phyloP scores from a whole-genome alignment of 768 basidiomycete genomes.

The Rubroboletus satanas region DNA sequence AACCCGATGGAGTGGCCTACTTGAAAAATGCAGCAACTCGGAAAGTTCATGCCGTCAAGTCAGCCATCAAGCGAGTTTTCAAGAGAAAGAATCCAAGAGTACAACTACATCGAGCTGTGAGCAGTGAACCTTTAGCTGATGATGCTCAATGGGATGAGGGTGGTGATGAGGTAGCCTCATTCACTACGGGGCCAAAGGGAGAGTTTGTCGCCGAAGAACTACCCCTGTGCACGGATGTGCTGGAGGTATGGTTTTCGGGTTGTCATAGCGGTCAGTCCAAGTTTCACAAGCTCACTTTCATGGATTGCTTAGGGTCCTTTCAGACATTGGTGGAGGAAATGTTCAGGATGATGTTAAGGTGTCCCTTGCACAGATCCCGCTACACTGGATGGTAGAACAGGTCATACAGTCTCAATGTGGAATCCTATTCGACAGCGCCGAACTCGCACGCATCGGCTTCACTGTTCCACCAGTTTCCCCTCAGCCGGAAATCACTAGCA shows the following conservation, averaged over 20 bases:
- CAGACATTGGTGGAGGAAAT: conserved; percentile 70
- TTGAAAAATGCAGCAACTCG: neutral
- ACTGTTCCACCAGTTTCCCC: neutral
- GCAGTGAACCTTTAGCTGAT: neutral
- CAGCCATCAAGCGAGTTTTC: neutral
- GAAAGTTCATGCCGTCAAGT: neutral
- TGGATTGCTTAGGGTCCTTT: neutral
- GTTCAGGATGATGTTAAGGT: conserved; percentile 39
- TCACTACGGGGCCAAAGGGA: neutral
- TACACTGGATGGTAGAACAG: conserved; percentile 81
- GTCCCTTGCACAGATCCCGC: conserved; percentile 54
- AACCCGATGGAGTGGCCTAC: conserved; percentile 21
- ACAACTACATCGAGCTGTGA: neutral
- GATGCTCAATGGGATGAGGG: neutral
- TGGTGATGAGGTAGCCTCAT: neutral
- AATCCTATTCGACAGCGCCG: conserved; percentile 51
- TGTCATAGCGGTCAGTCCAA: conserved; percentile 57
- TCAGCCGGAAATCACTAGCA: conserved; percentile 2
- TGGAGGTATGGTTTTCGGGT: conserved; percentile 81
- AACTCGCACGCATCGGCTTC: conserved; percentile 45
- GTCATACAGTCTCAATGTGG: conserved; percentile 54
- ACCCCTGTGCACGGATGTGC: conserved; percentile 42
- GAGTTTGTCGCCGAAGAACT: neutral
- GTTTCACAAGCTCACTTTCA: neutral
- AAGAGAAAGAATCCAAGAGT: neutral